Conservation (phyloP, 495 filamentous ascomycete genomes). For the Neurospora africana region DNA sequence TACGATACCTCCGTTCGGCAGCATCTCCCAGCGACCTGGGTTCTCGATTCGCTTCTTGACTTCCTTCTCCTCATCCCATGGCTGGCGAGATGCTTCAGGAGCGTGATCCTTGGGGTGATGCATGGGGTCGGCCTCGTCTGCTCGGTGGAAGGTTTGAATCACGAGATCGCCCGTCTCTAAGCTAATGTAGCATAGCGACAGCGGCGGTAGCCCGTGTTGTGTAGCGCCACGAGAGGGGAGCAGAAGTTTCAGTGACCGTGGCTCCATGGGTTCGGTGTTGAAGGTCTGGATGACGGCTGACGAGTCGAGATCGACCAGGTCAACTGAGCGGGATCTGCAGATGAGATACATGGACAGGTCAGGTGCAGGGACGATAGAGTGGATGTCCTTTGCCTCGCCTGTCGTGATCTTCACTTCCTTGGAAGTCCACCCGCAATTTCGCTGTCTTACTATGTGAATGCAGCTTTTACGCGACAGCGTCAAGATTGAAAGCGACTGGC, state of each 20-base stretch:
- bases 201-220: slow-evolving; percentile 37
- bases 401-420: slow-evolving; percentile 25
- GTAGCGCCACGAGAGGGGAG: slow-evolving; percentile 36
- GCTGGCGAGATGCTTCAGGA: slow-evolving; percentile 18
- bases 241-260: slow-evolving; percentile 36
- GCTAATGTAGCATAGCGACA: slow-evolving; percentile 45
- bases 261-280: slow-evolving; percentile 43
- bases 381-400: slow-evolving; percentile 20
- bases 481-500: slow-evolving; percentile 19
- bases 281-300: slow-evolving; percentile 45
- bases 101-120: slow-evolving; percentile 24
- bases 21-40: slow-evolving; percentile 39
- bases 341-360: slow-evolving; percentile 36
- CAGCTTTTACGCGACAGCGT: slow-evolving; percentile 33
- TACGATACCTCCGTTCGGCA: slow-evolving; percentile 37
- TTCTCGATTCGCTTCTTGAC: slow-evolving; percentile 29
- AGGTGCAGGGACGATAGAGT: slow-evolving; percentile 31
- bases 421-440: slow-evolving; percentile 26
- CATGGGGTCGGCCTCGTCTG: slow-evolving; percentile 30
- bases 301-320: slow-evolving; percentile 42
- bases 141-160: slow-evolving; percentile 45
- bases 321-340: slow-evolving; percentile 36
- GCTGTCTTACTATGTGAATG: slow-evolving; percentile 34
- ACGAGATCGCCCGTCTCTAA: slow-evolving; percentile 42
- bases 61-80: slow-evolving; percentile 33